Evolutionary conservation across 768 basidiomycete genomes (phyloP).

Genomic region (Tricholoma terreum): DNA sequence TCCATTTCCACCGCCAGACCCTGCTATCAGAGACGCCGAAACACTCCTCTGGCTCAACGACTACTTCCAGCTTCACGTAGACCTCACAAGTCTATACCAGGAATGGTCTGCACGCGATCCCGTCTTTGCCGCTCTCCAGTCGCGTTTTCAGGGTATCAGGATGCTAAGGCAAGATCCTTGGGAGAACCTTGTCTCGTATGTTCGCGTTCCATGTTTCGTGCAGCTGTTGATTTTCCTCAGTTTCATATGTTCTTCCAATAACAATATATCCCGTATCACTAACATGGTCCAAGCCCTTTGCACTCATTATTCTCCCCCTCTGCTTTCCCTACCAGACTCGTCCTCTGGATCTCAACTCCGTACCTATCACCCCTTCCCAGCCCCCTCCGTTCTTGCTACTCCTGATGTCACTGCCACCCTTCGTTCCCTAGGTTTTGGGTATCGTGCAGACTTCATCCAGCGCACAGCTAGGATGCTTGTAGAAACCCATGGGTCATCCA

Average conservation of each 20-base stretch:
- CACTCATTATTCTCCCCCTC: slow-evolving; percentile 65
- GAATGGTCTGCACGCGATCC: slow-evolving; percentile 74
- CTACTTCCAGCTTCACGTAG: slow-evolving; percentile 87
- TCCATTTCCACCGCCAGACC: slow-evolving; percentile 41
- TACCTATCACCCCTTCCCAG: slow-evolving; percentile 80
- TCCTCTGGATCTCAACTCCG: slow-evolving; percentile 4
- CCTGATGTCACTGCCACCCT: slow-evolving; percentile 59
- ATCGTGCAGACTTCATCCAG: slow-evolving; percentile 89
- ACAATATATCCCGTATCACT: slow-evolving; percentile 92
- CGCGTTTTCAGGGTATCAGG: slow-evolving; percentile 76
- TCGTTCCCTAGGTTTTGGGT: slow-evolving; percentile 89
- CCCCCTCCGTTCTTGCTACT: slow-evolving; percentile 62
- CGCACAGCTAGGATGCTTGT: slow-evolving; percentile 77
- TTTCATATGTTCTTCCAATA: slow-evolving; percentile 97
- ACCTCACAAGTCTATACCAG: slow-evolving; percentile 66
- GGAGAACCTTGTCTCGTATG: slow-evolving; percentile 93
- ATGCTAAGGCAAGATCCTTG: slow-evolving; percentile 92
- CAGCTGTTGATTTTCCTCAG: slow-evolving; percentile 34
- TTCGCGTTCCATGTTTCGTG: slow-evolving; percentile 14
- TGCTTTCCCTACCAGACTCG: slow-evolving; percentile 49
- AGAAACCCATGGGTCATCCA: slow-evolving; percentile 41
- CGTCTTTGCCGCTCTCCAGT: slow-evolving; percentile 63
- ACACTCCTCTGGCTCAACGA: slow-evolving; percentile 74
- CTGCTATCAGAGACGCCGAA: slow-evolving; percentile 48
- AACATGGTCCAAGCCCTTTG: slow-evolving; percentile 89